Conservation (phyloP, 169 alveolate species). For the Theileria equi region DNA sequence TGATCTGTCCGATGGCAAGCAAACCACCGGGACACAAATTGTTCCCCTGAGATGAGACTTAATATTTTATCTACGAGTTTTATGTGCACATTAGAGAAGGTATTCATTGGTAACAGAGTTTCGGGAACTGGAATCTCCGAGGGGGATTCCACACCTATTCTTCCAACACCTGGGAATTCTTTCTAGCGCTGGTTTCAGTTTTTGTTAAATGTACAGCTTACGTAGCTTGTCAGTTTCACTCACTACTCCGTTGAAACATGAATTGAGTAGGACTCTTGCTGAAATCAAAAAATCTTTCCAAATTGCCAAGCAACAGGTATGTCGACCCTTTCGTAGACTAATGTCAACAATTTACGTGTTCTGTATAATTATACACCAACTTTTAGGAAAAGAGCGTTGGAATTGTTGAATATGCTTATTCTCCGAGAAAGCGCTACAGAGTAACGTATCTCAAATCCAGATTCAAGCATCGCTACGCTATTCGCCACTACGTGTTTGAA, state of each 20-base stretch:
- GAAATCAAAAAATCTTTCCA: constrained; percentile 20
- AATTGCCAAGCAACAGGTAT: constrained; percentile 33
- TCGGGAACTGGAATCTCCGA: too few species aligned
- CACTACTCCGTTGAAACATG: constrained; percentile 52
- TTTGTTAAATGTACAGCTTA: too few species aligned
- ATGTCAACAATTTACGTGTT: neutral
- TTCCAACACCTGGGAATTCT: too few species aligned
- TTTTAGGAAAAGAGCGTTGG: constrained; percentile 19
- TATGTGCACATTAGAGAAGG: too few species aligned
- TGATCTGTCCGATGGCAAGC: too few species aligned
- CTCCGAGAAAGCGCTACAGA: constrained; percentile 72
- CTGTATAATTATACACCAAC: neutral
- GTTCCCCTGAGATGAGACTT: too few species aligned
- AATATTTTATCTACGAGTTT: too few species aligned
- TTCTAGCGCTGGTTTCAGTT: too few species aligned
- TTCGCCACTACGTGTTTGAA: constrained; percentile 76
- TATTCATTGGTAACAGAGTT: too few species aligned
- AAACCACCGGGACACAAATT: too few species aligned
- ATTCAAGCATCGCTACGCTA: constrained; percentile 73
- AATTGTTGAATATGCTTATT: constrained; percentile 31
- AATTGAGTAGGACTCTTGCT: constrained; percentile 28
- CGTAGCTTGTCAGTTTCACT: constrained; percentile 23
- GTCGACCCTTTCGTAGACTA: neutral
- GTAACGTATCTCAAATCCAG: constrained; percentile 73
- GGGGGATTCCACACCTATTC: too few species aligned